A percentile compares a stretch with the other conserved stretches of the same genome.
Conservation (phyloP, 495 filamentous ascomycete species). For the Aspergillus nidulans region DNA sequence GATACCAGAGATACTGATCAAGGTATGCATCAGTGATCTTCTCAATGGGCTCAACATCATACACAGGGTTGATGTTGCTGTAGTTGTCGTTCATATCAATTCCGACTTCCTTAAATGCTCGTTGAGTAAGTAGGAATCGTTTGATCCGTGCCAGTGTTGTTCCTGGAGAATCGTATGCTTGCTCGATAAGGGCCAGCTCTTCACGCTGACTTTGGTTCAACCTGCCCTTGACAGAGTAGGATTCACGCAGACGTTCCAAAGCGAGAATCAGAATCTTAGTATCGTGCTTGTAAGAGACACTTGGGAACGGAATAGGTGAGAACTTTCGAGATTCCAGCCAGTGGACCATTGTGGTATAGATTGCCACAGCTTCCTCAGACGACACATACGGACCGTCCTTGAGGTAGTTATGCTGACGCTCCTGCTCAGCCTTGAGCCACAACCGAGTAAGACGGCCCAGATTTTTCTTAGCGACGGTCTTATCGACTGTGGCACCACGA, state of each 20-base stretch:
- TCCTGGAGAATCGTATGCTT: constrained; percentile 96
- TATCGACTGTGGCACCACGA: constrained; percentile 93
- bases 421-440: constrained; percentile 98
- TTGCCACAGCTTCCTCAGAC: constrained; percentile 96
- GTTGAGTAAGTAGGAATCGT: constrained; percentile 91
- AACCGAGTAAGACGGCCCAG: constrained; percentile 88
- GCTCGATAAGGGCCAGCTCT: constrained; percentile 94
- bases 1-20: constrained; percentile 99
- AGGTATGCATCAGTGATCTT: constrained; percentile 99
- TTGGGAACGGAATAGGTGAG: constrained; percentile 97
- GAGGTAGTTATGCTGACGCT: constrained; percentile 98
- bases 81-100: constrained; percentile 99
- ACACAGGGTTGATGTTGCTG: constrained; percentile 96
- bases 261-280: constrained; percentile 98
- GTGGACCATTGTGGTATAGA: constrained; percentile 98
- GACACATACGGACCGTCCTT: constrained; percentile 99
- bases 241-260: constrained; percentile 87
- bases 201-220: constrained; percentile 98
- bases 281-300: constrained; percentile 99
- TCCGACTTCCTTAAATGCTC: constrained; percentile 98
- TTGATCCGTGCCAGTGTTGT: constrained; percentile 97
- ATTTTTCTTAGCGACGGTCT: constrained; percentile 99
- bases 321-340: constrained; percentile 99
- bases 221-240: constrained; percentile 96
- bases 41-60: constrained; percentile 98